Conservation (phyloP, 1,139 yeast species). For the Protomyces arabidopsidicola region DNA sequence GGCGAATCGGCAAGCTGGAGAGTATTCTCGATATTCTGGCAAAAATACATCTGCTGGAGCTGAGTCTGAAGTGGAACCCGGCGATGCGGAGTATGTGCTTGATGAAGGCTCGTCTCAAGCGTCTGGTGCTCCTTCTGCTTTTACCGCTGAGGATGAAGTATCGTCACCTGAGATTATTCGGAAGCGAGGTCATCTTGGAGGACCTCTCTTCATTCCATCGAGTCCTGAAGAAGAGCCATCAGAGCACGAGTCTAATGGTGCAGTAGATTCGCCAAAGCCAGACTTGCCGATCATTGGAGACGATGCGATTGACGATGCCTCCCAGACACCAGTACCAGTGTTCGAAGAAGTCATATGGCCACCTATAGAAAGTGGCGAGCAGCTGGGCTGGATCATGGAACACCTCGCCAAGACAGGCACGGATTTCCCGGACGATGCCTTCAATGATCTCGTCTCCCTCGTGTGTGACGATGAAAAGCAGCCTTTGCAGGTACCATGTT, state of each 20-base stretch:
- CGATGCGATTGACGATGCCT: no score
- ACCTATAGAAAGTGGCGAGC: not conserved
- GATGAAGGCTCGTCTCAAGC: not conserved
- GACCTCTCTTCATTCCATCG: no score
- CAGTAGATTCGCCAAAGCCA: no score
- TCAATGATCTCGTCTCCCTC: constrained; percentile 15
- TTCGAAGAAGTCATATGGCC: not conserved
- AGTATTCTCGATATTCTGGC: not conserved
- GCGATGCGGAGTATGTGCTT: not conserved
- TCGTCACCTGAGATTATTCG: no score
- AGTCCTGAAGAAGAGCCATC: no score
- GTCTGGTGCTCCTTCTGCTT: no score
- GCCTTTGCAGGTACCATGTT: constrained; percentile 5
- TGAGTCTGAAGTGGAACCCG: not conserved
- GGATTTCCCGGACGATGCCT: constrained; percentile 5
- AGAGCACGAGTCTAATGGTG: no score
- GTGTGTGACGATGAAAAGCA: constrained; percentile 15
- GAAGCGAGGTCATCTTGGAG: no score
- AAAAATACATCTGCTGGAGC: not conserved
- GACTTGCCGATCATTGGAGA: no score
- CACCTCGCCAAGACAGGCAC: constrained; percentile 10
- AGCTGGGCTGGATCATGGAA: constrained; percentile 20
- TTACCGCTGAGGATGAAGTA: no score
- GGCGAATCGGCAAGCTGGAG: not conserved
- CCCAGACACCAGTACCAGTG: no score